Conservation (phyloP, 257 asterid species). For the Plantago ovata region DNA sequence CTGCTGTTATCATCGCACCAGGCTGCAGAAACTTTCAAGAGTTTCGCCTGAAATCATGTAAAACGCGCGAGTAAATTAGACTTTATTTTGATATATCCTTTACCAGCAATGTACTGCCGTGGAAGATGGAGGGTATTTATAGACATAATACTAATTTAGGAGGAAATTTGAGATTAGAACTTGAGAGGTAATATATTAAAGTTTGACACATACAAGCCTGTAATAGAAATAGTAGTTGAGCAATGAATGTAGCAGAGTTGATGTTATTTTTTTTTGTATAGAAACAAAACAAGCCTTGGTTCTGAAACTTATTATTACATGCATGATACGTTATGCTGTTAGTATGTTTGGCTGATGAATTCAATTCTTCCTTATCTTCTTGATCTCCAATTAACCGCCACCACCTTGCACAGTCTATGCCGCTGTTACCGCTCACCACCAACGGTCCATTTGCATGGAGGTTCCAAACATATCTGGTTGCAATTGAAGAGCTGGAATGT, state of each 20-base stretch:
- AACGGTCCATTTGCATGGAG: too few relatives aligned
- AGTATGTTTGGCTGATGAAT: too few relatives aligned
- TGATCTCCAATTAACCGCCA: too few relatives aligned
- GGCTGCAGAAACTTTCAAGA: constrained; percentile 5
- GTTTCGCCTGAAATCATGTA: too few relatives aligned
- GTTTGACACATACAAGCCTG: background rate
- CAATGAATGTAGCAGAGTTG: background rate
- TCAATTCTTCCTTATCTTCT: too few relatives aligned
- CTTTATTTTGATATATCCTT: background rate
- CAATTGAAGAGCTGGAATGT: too few relatives aligned
- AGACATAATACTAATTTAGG: constrained; percentile 14
- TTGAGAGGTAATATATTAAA: background rate
- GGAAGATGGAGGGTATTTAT: constrained; percentile 6
- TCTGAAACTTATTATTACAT: background rate
- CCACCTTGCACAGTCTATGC: too few relatives aligned
- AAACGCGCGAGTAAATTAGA: too few relatives aligned
- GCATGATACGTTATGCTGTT: too few relatives aligned
- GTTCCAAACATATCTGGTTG: too few relatives aligned
- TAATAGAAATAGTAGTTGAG: constrained; percentile 9
- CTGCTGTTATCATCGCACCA: constrained; percentile 3
- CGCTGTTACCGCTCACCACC: too few relatives aligned
- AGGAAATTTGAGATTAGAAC: background rate
- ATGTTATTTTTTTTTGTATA: background rate
- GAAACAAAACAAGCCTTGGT: background rate
- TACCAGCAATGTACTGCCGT: constrained; percentile 4